Evolutionary conservation across 2,329 filamentous ascomycete genomes (phyloP).

Genomic region (Ophiobolus disseminans): DNA sequence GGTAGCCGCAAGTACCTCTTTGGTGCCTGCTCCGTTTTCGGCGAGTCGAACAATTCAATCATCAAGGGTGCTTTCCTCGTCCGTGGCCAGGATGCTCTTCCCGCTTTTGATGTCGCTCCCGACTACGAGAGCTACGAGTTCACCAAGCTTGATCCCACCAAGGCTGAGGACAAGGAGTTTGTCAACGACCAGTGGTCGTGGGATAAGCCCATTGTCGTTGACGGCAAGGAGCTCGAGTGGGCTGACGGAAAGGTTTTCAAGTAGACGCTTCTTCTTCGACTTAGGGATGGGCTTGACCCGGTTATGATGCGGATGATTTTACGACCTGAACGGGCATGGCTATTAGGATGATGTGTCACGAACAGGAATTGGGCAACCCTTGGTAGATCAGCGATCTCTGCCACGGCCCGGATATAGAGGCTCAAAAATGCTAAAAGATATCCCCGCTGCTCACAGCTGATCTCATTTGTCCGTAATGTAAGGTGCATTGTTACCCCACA

Average conservation of each 20-base stretch:
- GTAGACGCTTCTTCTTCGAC: slow-evolving; percentile 62
- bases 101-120: slow-evolving; percentile 95
- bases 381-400: slow-evolving; percentile 35
- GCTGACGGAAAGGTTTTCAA: slow-evolving; percentile 99
- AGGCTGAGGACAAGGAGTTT: slow-evolving; percentile 82
- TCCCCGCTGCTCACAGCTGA: slow-evolving; percentile 29
- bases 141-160: slow-evolving; percentile 92
- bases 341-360: slow-evolving; percentile 34
- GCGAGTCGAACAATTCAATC: slow-evolving; percentile 84
- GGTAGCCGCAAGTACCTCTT: slow-evolving; percentile 98
- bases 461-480: not conserved
- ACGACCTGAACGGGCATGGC: slow-evolving; percentile 40
- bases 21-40: slow-evolving; percentile 87
- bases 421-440: slow-evolving; percentile 35
- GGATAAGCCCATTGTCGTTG: slow-evolving; percentile 81
- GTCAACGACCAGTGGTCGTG: slow-evolving; percentile 89
- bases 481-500: not conserved
- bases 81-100: slow-evolving; percentile 84
- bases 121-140: slow-evolving; percentile 97
- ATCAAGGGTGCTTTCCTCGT: slow-evolving; percentile 94
- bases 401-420: slow-evolving; percentile 33
- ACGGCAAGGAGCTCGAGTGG: slow-evolving; percentile 88
- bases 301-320: slow-evolving; percentile 46
- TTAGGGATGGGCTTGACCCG: slow-evolving; percentile 22
- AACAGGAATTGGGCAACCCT: slow-evolving; percentile 30